These are phyloP conservation scores for Coemansia guatemalensis DNA, from an alignment of 192 early-diverging fungal genomes.

Conservation along the genomic window DNA sequence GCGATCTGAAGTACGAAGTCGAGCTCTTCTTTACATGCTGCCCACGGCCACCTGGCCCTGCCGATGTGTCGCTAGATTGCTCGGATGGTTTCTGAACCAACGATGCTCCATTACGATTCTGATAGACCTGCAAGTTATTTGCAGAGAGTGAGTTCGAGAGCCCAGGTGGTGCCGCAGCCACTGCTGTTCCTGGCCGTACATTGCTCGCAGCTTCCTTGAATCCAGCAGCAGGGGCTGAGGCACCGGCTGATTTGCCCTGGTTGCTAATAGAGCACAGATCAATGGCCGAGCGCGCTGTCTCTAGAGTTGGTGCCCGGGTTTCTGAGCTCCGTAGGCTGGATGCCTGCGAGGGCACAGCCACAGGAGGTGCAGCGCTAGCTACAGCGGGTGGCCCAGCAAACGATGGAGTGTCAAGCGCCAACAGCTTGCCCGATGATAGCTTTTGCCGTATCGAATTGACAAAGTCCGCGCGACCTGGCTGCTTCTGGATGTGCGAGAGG, in stretches of 20 bases:
- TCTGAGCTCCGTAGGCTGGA: slow-evolving; percentile 37
- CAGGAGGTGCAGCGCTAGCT: slow-evolving; percentile 2
- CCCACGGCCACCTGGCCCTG: slow-evolving; percentile 1
- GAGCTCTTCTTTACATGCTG: slow-evolving; percentile 48
- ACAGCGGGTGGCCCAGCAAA: slow-evolving; percentile 17
- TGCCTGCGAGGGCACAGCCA: slow-evolving; percentile 32
- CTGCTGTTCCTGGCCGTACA: slow-evolving; percentile 3
- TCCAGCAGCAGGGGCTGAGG: background rate
- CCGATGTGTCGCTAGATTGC: background rate
- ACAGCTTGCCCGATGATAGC: slow-evolving; percentile 43
- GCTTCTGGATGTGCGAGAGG: slow-evolving; percentile 51
- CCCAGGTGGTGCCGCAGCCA: background rate
- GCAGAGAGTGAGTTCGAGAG: slow-evolving; percentile 9
- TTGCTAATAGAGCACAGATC: slow-evolving; percentile 22
- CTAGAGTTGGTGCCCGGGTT: slow-evolving; percentile 16
- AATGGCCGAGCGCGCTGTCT: slow-evolving; percentile 37
- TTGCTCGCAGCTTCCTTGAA: background rate
- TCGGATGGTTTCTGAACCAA: background rate
- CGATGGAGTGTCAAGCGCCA: slow-evolving; percentile 40
- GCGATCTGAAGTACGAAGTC: slow-evolving; percentile 47
- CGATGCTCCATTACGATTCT: background rate
- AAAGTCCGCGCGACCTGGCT: slow-evolving; percentile 52
- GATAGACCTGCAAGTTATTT: slow-evolving; percentile 1
- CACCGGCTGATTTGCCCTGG: background rate
- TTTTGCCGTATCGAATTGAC: slow-evolving; percentile 50